phyloP scores from a whole-genome alignment of 768 basidiomycete genomes.

The Mycena floridula region DNA sequence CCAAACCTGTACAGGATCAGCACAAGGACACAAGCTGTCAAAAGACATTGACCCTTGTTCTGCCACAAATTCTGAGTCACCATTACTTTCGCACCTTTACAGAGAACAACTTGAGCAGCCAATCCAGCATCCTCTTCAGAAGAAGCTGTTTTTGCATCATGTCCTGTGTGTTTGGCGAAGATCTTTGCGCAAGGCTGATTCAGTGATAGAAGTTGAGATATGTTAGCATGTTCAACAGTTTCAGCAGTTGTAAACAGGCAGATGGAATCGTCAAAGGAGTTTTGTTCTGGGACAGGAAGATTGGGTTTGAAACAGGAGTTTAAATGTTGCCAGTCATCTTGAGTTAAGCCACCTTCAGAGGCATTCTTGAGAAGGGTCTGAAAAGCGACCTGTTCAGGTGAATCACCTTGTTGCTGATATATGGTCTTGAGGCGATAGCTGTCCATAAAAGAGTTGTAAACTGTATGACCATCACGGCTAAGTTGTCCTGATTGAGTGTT shows the following conservation, averaged over 20 bases:
- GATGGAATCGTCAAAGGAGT: neutral
- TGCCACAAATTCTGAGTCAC: conserved; percentile 3
- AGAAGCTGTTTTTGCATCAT: neutral
- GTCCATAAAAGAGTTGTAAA: neutral
- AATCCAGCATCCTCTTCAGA: conserved; percentile 2
- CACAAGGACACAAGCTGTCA: too few species aligned
- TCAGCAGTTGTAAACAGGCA: neutral
- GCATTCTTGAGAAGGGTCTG: neutral
- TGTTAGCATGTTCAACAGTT: neutral
- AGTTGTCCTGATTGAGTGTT: conserved; percentile 1
- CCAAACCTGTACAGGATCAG: too few species aligned
- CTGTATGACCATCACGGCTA: conserved; percentile 2
- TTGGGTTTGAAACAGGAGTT: neutral
- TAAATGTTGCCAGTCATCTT: conserved; percentile 1
- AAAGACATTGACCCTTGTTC: neutral
- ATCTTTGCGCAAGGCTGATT: conserved; percentile 1
- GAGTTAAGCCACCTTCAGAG: neutral
- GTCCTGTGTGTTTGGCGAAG: neutral
- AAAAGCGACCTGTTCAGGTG: conserved; percentile 1
- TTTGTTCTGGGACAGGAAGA: neutral
- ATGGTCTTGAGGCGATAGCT: conserved; percentile 1
- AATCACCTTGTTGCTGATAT: conserved; percentile 1
- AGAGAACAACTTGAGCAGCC: neutral
- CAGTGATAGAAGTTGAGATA: neutral
- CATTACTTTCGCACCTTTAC: conserved; percentile 4